Evolutionary conservation across 495 filamentous ascomycete genomes (phyloP).

Genomic region (Hypoxylon lienhwacheense): DNA sequence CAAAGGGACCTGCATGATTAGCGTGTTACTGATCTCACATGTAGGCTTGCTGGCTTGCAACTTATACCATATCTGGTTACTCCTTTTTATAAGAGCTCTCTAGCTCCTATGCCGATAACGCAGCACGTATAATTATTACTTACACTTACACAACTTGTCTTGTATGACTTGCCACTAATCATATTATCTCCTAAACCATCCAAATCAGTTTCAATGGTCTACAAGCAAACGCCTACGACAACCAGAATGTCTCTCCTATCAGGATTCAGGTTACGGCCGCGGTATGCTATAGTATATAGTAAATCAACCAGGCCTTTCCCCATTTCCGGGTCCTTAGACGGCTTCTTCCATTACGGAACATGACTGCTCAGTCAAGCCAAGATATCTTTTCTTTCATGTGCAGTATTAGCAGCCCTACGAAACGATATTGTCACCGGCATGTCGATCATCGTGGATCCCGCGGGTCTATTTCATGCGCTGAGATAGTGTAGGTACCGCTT

Average conservation of each 20-base stretch:
- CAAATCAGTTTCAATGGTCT: background rate
- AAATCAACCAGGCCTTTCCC: slow-evolving; percentile 6
- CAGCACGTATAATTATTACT: too few relatives aligned
- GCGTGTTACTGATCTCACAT: slow-evolving; percentile 19
- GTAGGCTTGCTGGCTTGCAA: slow-evolving; percentile 2
- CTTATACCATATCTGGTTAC: background rate
- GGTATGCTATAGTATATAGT: slow-evolving; percentile 27
- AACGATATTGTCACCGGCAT: background rate
- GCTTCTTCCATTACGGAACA: too few relatives aligned
- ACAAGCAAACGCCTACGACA: slow-evolving; percentile 7
- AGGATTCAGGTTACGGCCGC: slow-evolving; percentile 17
- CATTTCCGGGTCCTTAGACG: slow-evolving; percentile 29
- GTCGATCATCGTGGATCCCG: slow-evolving; percentile 17
- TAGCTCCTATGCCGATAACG: too few relatives aligned
- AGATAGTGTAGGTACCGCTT: slow-evolving; percentile 3
- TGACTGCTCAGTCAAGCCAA: slow-evolving; percentile 14
- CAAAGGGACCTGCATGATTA: slow-evolving; percentile 32
- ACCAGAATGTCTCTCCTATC: slow-evolving; percentile 2
- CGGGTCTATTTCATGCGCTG: slow-evolving; percentile 29
- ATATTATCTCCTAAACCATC: background rate
- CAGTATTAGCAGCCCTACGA: slow-evolving; percentile 26
- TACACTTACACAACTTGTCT: background rate
- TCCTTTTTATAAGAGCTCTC: background rate
- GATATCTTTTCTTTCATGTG: background rate
- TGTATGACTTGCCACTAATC: background rate